phyloP scores from a whole-genome alignment of 129 eudicot species.

The Centrapalus pauciflorus region DNA sequence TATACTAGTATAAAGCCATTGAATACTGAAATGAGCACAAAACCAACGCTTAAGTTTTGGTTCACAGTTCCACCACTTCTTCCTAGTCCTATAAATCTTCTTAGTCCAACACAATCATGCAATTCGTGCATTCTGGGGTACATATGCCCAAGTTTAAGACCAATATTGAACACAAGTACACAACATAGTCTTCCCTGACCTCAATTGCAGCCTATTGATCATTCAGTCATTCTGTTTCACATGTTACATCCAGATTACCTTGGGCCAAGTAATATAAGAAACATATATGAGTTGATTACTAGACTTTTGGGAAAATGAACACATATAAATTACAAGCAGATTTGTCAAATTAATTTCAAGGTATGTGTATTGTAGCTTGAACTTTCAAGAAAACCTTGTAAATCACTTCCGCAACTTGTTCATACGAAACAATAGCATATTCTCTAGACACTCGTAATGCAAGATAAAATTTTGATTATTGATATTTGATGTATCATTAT shows the following conservation, averaged over 20 bases:
- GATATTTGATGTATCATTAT: not conserved
- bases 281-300: not conserved
- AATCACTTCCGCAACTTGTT: not conserved
- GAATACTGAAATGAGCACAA: constrained; percentile 4
- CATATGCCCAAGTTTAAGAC: not conserved
- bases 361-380: too few species aligned
- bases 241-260: not conserved
- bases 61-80: not conserved
- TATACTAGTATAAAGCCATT: not conserved
- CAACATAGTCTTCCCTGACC: not conserved
- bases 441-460: not conserved
- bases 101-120: not conserved
- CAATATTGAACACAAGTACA: not conserved
- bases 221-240: not conserved
- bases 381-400: not conserved
- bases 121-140: not conserved
- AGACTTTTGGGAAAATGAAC: not conserved
- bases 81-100: not conserved
- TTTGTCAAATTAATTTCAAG: too few species aligned
- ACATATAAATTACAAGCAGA: not conserved
- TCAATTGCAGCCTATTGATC: not conserved
- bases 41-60: not conserved
- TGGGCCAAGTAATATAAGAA: not conserved
- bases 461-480: not conserved
- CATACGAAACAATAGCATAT: not conserved